A percentile compares a stretch with the other conserved stretches of the same genome.
These are phyloP conservation scores for Boletus vinaceobasis DNA, from an alignment of 768 basidiomycete genomes.

Conservation along the genomic window DNA sequence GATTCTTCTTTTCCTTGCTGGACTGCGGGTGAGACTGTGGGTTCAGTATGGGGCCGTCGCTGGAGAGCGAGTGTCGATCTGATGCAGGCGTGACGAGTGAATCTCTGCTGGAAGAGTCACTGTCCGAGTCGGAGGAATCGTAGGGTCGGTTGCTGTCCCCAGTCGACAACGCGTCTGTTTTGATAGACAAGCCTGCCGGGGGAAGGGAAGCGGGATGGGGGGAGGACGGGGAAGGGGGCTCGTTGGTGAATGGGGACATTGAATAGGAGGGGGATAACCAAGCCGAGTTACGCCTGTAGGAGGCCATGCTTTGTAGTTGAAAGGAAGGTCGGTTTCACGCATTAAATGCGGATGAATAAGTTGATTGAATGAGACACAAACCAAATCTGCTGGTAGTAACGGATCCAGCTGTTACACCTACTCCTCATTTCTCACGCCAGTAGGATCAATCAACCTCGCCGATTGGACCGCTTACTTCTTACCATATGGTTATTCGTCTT, in stretches of 20 bases:
- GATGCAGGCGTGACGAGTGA: not conserved
- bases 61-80: not conserved
- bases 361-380: too few species aligned
- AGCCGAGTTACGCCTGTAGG: too few species aligned
- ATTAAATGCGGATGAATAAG: not conserved
- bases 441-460: too few species aligned
- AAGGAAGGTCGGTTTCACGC: not conserved
- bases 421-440: too few species aligned
- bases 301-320: conserved; percentile 9
- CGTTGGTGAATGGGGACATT: not conserved
- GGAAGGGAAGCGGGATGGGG: not conserved
- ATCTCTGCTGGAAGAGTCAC: conserved; percentile 8
- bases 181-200: not conserved
- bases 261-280: not conserved
- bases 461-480: too few species aligned
- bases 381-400: too few species aligned
- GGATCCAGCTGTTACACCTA: too few species aligned
- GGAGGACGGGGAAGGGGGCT: not conserved
- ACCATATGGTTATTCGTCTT: too few species aligned
- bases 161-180: not conserved
- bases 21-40: not conserved
- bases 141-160: not conserved
- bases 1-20: conserved; percentile 15
- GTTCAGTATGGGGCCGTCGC: conserved; percentile 3
- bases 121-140: conserved; percentile 12